A percentile compares a stretch with the other conserved stretches of the same genome.
Evolutionary conservation across 345 rosid genomes (phyloP).

Genomic region (Lumnitzera racemosa): DNA sequence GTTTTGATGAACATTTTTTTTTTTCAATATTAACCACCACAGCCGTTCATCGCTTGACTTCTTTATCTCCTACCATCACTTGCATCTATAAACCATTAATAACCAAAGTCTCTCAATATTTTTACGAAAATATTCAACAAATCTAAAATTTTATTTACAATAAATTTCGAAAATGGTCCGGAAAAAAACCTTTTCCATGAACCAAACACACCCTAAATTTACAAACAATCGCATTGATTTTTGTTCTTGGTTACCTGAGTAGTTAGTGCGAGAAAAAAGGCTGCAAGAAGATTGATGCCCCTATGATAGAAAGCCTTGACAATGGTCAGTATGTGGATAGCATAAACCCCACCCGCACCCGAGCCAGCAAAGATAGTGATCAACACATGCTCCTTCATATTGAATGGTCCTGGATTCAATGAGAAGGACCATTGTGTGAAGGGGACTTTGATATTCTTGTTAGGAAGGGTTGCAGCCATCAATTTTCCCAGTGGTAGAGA

Average conservation of each 20-base stretch:
- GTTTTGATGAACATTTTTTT: no score
- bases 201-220: background rate
- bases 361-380: constrained; percentile 50
- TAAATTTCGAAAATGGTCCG: no score
- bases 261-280: constrained; percentile 24
- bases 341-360: constrained; percentile 39
- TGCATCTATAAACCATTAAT: no score
- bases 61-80: no score
- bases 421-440: constrained; percentile 32
- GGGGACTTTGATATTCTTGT: constrained; percentile 20
- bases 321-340: constrained; percentile 29
- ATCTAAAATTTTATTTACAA: no score
- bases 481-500: constrained; percentile 37
- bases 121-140: no score
- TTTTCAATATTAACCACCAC: no score
- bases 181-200: no score
- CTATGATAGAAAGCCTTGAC: constrained; percentile 45
- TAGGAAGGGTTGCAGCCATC: constrained; percentile 46
- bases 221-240: background rate
- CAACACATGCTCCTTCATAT: constrained; percentile 44
- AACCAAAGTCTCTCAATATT: no score
- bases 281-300: constrained; percentile 10
- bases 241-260: constrained; percentile 24
- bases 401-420: constrained; percentile 49
- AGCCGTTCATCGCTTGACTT: no score